These are phyloP conservation scores for Nigrospora osmanthi DNA, from an alignment of 2,329 filamentous ascomycete species.

Conservation along the genomic window DNA sequence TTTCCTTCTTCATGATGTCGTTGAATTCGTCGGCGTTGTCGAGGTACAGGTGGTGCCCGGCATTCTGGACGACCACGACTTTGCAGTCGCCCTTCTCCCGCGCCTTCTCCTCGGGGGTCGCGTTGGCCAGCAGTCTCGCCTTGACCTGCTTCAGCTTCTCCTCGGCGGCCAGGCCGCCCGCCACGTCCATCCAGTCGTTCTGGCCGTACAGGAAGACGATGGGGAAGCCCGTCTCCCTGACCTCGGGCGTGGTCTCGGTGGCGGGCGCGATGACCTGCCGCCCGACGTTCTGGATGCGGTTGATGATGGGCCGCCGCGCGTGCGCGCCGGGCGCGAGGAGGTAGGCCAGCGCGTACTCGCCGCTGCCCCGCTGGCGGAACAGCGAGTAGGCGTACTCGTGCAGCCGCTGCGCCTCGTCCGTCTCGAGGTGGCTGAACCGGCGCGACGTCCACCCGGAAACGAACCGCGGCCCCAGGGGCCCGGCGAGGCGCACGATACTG, in stretches of 20 bases:
- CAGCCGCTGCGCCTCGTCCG: constrained; percentile 71
- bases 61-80: constrained; percentile 65
- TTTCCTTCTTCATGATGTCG: constrained; percentile 39
- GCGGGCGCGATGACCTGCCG: constrained; percentile 49
- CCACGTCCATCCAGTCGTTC: constrained; percentile 97
- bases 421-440: constrained; percentile 81
- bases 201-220: constrained; percentile 95
- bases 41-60: constrained; percentile 52
- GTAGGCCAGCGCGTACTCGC: constrained; percentile 89
- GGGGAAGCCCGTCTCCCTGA: constrained; percentile 61
- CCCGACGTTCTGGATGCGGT: constrained; percentile 78
- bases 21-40: constrained; percentile 55
- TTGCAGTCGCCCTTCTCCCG: constrained; percentile 74
- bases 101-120: constrained; percentile 58
- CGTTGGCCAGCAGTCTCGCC: constrained; percentile 49
- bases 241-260: constrained; percentile 19
- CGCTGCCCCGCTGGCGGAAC: constrained; percentile 85
- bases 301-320: constrained; percentile 78
- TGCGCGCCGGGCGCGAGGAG: constrained; percentile 91
- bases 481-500: constrained; percentile 77
- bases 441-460: constrained; percentile 93
- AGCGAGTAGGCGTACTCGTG: constrained; percentile 93
- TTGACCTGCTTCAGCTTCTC: constrained; percentile 69
- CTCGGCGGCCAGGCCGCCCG: constrained; percentile 72
- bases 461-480: constrained; percentile 82